Percentiles rank a stretch among this genome's conserved stretches.
Evolutionary conservation across 306 rosid genomes (phyloP).

Genomic region (Cucumis sativus): DNA sequence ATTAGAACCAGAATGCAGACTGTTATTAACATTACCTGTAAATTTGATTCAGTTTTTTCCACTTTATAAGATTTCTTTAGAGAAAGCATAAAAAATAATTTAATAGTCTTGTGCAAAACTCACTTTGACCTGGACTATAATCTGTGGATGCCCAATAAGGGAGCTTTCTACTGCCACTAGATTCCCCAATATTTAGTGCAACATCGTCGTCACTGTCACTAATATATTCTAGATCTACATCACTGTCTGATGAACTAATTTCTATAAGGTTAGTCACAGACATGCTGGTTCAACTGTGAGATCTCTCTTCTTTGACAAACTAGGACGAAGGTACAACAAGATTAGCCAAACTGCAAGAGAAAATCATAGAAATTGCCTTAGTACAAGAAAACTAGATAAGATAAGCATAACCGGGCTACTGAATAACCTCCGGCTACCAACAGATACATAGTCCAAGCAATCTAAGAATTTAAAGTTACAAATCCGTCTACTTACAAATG

Average conservation of each 20-base stretch:
- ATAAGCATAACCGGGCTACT: slow-evolving; percentile 3
- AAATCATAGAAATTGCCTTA: slow-evolving; percentile 11
- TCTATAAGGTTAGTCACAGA: slow-evolving; percentile 27
- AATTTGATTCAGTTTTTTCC: slow-evolving; percentile 10
- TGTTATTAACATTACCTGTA: slow-evolving; percentile 39
- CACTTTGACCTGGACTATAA: slow-evolving; percentile 35
- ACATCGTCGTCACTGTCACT: slow-evolving; percentile 8
- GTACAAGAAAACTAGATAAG: slow-evolving; percentile 10
- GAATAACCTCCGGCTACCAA: neutral
- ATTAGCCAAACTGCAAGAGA: slow-evolving; percentile 33
- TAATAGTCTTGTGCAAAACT: neutral
- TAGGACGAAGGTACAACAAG: slow-evolving; percentile 22
- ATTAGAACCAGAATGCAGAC: slow-evolving; percentile 24
- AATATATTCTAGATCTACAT: slow-evolving; percentile 37
- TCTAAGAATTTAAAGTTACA: slow-evolving; percentile 27
- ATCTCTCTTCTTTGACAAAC: slow-evolving; percentile 19
- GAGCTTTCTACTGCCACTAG: slow-evolving; percentile 30
- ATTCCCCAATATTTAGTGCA: neutral
- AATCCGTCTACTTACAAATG: slow-evolving; percentile 29
- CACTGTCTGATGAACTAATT: slow-evolving; percentile 86
- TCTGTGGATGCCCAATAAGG: slow-evolving; percentile 46
- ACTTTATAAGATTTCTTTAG: neutral
- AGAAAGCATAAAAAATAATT: neutral
- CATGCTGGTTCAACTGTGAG: slow-evolving; percentile 26
- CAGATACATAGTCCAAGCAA: slow-evolving; percentile 22